phyloP scores from a whole-genome alignment of 176 grass and related monocot genomes.

The Oryza coarctata region DNA sequence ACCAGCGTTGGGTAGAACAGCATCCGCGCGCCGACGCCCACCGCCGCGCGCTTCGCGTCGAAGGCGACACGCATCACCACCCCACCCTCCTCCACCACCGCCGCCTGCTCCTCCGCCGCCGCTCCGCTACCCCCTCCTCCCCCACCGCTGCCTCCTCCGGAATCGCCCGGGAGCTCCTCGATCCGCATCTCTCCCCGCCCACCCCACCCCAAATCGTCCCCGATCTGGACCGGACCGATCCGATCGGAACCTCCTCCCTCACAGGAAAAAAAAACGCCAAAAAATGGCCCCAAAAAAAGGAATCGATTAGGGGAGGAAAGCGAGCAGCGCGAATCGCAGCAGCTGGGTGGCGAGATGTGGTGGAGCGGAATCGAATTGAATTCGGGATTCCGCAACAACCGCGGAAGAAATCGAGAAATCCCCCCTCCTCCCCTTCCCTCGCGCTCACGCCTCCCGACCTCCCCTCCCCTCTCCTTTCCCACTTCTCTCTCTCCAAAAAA shows the following conservation, averaged over 20 bases:
- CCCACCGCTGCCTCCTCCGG: not conserved
- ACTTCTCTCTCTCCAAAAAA: not conserved
- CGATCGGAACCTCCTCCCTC: not conserved
- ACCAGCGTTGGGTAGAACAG: conserved; percentile 92
- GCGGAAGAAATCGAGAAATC: conserved; percentile 30
- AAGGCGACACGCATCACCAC: conserved; percentile 35
- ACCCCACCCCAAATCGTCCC: not conserved
- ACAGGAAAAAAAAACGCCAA: not conserved
- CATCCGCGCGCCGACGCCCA: conserved; percentile 79
- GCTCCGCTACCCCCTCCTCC: conserved; percentile 20
- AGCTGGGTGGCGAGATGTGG: not conserved
- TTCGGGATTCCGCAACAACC: conserved; percentile 9
- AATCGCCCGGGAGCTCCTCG: conserved; percentile 58
- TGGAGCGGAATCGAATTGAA: conserved; percentile 29
- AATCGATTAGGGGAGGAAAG: conserved; percentile 7
- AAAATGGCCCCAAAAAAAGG: conserved; percentile 4
- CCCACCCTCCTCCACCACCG: not conserved
- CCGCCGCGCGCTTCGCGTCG: conserved; percentile 68
- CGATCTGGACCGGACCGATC: conserved; percentile 12
- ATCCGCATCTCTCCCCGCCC: conserved; percentile 50
- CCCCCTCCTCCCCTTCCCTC: conserved; percentile 12
- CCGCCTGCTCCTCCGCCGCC: not conserved
- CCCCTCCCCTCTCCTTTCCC: not conserved
- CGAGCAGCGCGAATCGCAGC: not conserved
- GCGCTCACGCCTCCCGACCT: conserved; percentile 41